Evolutionary conservation across 805 yeast species (phyloP).

Genomic region (Candida khao-thaluensis): DNA sequence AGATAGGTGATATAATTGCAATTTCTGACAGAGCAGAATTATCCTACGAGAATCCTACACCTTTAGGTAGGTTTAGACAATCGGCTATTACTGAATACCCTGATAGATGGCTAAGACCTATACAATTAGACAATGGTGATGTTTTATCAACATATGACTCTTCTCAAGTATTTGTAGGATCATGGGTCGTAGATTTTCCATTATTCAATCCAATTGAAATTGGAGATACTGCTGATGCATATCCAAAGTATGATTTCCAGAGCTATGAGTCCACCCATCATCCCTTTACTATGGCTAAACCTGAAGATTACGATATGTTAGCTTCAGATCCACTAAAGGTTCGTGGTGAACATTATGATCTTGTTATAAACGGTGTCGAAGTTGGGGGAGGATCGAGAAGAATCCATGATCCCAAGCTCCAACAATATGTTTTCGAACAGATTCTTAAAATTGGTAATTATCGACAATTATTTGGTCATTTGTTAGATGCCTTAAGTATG

Average conservation of each 20-base stretch:
- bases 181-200: constrained; percentile 94
- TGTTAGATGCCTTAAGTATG: constrained; percentile 72
- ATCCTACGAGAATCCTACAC: constrained; percentile 92
- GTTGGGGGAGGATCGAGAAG: constrained; percentile 97
- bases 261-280: constrained; percentile 80
- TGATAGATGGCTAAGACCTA: constrained; percentile 45
- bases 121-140: constrained; percentile 15
- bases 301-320: constrained; percentile 62
- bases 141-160: constrained; percentile 18
- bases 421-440: constrained; percentile 64
- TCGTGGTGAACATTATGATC: constrained; percentile 89
- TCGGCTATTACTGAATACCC: constrained; percentile 60
- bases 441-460: constrained; percentile 62
- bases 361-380: constrained; percentile 92
- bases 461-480: constrained; percentile 75
- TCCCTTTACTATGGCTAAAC: constrained; percentile 91
- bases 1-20: constrained; percentile 73
- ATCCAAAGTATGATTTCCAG: constrained; percentile 56
- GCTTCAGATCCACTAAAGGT: constrained; percentile 57
- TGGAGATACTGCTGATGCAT: constrained; percentile 8
- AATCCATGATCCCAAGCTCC: constrained; percentile 82
- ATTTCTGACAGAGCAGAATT: constrained; percentile 67
- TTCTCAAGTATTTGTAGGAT: constrained; percentile 51
- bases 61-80: constrained; percentile 84
- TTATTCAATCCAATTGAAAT: constrained; percentile 74